Conservation (phyloP, 805 yeast species). For the Yarrowia deformans region DNA sequence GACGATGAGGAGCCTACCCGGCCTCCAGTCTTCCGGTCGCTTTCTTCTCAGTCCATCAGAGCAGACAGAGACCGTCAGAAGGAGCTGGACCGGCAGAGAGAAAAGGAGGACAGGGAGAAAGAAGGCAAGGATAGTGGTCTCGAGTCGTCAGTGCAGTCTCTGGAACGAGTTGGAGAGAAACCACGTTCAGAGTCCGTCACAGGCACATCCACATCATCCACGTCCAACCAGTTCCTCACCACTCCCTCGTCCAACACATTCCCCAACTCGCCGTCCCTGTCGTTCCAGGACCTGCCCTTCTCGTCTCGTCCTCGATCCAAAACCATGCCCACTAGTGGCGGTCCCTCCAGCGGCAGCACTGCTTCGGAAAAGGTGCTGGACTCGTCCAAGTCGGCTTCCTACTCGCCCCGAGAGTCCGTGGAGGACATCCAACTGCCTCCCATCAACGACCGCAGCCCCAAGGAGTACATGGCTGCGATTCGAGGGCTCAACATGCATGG, state of each 20-base stretch:
- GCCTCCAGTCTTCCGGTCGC: constrained; percentile 25
- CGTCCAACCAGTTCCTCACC: constrained; percentile 10
- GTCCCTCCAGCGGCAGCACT: not conserved
- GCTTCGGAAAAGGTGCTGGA: constrained; percentile 16
- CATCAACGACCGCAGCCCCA: constrained; percentile 6
- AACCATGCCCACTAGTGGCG: constrained; percentile 24
- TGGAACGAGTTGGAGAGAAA: not conserved
- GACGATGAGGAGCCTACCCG: constrained; percentile 26
- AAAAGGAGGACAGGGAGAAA: not conserved
- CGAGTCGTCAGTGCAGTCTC: not conserved
- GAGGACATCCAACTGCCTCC: constrained; percentile 29
- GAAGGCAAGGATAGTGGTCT: not conserved
- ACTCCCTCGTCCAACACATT: not conserved
- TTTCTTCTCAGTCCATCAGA: constrained; percentile 26
- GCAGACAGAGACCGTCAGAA: not conserved
- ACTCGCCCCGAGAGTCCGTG: constrained; percentile 34
- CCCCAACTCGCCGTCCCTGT: constrained; percentile 21
- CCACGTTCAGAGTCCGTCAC: constrained; percentile 10
- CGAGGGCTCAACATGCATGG: constrained; percentile 45
- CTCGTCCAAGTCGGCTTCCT: constrained; percentile 32
- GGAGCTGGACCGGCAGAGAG: not conserved
- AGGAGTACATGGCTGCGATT: constrained; percentile 38
- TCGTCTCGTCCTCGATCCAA: constrained; percentile 21
- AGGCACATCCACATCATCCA: not conserved
- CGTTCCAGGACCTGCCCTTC: constrained; percentile 31